Base-by-base conservation (phyloP, 306 rosid genomes). In the Quercus dentata region DNA sequence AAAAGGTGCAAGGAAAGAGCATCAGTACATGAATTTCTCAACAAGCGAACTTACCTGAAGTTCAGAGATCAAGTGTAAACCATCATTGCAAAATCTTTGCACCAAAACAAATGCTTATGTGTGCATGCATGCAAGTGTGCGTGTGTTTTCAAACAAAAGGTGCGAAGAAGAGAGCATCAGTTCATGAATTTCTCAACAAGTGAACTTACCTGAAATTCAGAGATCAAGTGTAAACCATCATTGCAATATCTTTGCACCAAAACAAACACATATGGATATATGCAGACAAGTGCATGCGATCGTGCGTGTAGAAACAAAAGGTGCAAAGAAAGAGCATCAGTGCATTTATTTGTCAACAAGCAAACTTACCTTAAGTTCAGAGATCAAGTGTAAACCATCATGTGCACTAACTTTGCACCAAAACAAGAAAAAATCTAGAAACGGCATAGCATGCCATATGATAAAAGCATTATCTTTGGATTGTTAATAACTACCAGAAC, bases 21-120 rank as follows among this genome's bases (percentile, higher is more conserved):
- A 85, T 85, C 91, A 87, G 87, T 1, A 35, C 73, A 83, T 75
- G 61, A 77, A 74, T 76, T 85, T 85, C 85, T 85, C 89, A 83
- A 88, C 88, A 49, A 87, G 81, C 17, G 5, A 82, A 87, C 91
- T 88, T 85, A 88, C 91, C 89, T 88, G 77, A 80, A 78, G 87
- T 88, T 88, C 87, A 88, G 89, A 85, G 89, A 88, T 88, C 89
- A 85, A 88, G 91, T 88, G 91, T 88, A 88, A 87, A 71, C 74
- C 90, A 85, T 85, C 87, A 85, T 72, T 41, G 87, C 88, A 74
- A 52, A 31, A 75, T 65, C 64, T 71, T 82, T 51, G 83, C 85
- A 85, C 72, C 56, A n/a, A 58, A 6, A 21, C 46, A 41, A 41
- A 41, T 41, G 46, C 11, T 41, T 41, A 41, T 41, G 21, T 3